Base-by-base conservation (phyloP, 1,139 yeast species). In the Candida tunisiensis region DNA sequence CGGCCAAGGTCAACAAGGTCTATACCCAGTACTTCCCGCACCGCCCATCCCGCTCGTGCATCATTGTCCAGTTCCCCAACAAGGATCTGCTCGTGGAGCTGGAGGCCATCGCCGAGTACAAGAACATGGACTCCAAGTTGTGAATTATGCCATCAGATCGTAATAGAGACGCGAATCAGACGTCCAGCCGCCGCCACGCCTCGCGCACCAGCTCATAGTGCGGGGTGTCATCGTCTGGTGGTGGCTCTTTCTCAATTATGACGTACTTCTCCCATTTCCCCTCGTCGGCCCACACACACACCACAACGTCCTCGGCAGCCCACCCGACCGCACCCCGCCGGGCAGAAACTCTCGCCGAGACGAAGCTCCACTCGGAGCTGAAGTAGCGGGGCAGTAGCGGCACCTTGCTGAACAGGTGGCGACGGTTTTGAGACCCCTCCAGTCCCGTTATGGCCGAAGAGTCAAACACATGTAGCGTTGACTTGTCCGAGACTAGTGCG, bases 361-460 rank as follows among this genome's bases (percentile, higher is more conserved):
- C 82, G 53, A 77, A 79, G 25, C 92, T 74, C 96, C 95, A 85
- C 9, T 78, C 74, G 2, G 92, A 74, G 31, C 75, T 69, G 51
- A 85, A 78, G 48, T 85, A 85, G 28, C 65, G 61, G 16, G 88
- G 82, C 14, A 79, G 64, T 7, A 75, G 51, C 2, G 88, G 83
- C n/a, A 79, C 40, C 31, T 62, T 66, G 25, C 69, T 65, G 28
- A 85, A 57, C 15, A 79, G 43, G 48, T 83, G 95, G 15, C 70
- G 68, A 34, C 80, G 64, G 45, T 79, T 52, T 8, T 39, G 31
- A 5, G 49, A 15, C 17, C 13, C 19, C 7, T 26, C 33, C 14
- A 41, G 28, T 12, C 35, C 34, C 35, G 37, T 31, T 19, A 74
- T 53, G 5, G 38, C 37, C 6, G 45, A 34, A 8, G 54, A 41